phyloP scores from a whole-genome alignment of 306 rosid genomes.

The Spatholobus suberectus region DNA sequence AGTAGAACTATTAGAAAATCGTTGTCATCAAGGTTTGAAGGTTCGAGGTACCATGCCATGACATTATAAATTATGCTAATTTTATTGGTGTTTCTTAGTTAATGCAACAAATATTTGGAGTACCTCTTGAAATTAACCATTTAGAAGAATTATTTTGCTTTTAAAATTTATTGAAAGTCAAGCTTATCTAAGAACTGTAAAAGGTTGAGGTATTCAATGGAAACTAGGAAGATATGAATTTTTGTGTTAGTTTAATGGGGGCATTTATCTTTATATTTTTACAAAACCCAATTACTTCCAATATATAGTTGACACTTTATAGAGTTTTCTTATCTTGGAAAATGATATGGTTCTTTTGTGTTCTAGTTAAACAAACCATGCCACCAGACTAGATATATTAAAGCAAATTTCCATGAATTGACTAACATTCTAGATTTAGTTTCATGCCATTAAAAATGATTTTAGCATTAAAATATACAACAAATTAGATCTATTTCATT shows the following conservation, averaged over 20 bases:
- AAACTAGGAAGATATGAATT: no score
- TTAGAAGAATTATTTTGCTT: neutral
- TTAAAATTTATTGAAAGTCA: neutral
- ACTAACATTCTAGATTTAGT: no score
- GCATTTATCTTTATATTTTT: neutral
- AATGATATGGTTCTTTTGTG: neutral
- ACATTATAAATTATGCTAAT: neutral
- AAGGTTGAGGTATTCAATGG: neutral
- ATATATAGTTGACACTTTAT: neutral
- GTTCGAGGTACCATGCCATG: neutral
- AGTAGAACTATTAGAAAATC: neutral
- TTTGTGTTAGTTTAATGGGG: neutral
- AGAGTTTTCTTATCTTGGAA: neutral
- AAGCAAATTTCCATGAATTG: neutral
- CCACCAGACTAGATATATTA: neutral
- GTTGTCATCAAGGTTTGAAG: slow-evolving; percentile 1
- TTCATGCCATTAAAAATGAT: no score
- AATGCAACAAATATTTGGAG: neutral
- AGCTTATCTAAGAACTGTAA: neutral
- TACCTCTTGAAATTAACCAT: slow-evolving; percentile 9
- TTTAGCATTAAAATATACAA: no score
- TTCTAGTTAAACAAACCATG: neutral
- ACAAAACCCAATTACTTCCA: neutral
- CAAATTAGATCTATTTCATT: no score
- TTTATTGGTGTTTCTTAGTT: neutral